Conservation (phyloP, 345 rosid genomes). For the Trapa incisa region DNA sequence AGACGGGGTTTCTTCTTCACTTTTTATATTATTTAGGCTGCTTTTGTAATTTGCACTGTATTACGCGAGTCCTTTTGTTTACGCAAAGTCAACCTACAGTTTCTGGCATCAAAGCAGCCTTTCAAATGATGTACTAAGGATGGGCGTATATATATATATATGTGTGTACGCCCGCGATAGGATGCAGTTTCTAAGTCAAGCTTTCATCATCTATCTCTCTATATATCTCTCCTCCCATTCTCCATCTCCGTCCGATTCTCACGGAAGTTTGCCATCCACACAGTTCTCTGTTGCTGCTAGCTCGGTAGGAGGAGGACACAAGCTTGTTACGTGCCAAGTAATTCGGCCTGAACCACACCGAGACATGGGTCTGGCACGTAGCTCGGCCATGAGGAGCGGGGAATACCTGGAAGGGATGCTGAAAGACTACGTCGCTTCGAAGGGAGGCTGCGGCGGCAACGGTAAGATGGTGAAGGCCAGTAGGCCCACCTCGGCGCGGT, state of each 20-base stretch:
- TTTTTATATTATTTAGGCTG: background rate
- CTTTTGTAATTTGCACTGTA: background rate
- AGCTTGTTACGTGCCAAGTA: no score
- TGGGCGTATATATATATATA: background rate
- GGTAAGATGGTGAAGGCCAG: constrained; percentile 9
- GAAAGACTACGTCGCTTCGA: constrained; percentile 28
- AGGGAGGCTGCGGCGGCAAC: constrained; percentile 17
- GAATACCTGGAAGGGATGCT: constrained; percentile 71
- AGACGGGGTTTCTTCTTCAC: background rate
- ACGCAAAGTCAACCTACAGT: constrained; percentile 8
- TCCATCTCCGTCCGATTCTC: no score
- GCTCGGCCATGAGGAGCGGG: constrained; percentile 41
- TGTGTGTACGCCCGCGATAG: no score
- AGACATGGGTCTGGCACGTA: constrained; percentile 56
- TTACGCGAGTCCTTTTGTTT: background rate
- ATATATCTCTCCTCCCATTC: no score
- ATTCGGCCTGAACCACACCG: no score
- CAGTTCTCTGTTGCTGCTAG: no score
- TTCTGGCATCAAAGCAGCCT: constrained; percentile 53
- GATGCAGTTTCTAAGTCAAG: no score
- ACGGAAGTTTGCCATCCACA: no score
- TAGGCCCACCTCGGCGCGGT: constrained; percentile 28
- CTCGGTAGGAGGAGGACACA: no score
- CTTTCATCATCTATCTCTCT: no score
- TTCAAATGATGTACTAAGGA: constrained; percentile 22